phyloP scores from a whole-genome alignment of 2,329 filamentous ascomycete genomes.

The Xylaria polymorpha region DNA sequence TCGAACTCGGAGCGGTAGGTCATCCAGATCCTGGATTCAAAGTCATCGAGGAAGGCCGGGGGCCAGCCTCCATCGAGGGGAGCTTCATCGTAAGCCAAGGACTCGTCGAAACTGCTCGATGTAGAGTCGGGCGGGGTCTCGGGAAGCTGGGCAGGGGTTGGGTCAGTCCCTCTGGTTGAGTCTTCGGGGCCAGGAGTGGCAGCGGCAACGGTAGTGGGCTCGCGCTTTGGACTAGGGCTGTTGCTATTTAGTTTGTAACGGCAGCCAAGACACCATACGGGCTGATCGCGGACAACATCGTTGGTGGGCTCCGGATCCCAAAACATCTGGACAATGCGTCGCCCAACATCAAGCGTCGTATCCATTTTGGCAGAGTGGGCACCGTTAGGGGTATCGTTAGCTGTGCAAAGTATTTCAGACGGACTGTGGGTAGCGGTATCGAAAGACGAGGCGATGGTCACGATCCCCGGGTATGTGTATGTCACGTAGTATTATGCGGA shows the following conservation, averaged over 20 bases:
- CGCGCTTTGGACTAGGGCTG: conserved; percentile 34
- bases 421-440: neutral
- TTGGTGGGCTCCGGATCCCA: conserved; percentile 92
- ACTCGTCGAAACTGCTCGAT: conserved; percentile 64
- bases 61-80: conserved; percentile 77
- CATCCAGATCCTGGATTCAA: conserved; percentile 94
- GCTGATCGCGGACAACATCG: conserved; percentile 71
- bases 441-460: conserved; percentile 7
- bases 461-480: neutral
- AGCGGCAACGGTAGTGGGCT: too few relatives aligned
- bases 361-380: conserved; percentile 44
- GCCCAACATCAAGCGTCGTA: conserved; percentile 75
- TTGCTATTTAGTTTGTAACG: conserved; percentile 60
- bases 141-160: conserved; percentile 48
- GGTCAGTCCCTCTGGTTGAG: conserved; percentile 20
- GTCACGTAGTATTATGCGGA: conserved; percentile 18
- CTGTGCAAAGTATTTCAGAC: neutral
- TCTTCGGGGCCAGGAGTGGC: conserved; percentile 28
- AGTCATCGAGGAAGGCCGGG: conserved; percentile 85
- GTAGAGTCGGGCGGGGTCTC: conserved; percentile 62
- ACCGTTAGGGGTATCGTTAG: neutral
- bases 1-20: conserved; percentile 92
- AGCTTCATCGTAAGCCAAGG: conserved; percentile 61
- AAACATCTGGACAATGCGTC: conserved; percentile 87
- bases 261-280: conserved; percentile 84